Conservation (phyloP, 164 flowering plant species). For the Vitis riparia region DNA sequence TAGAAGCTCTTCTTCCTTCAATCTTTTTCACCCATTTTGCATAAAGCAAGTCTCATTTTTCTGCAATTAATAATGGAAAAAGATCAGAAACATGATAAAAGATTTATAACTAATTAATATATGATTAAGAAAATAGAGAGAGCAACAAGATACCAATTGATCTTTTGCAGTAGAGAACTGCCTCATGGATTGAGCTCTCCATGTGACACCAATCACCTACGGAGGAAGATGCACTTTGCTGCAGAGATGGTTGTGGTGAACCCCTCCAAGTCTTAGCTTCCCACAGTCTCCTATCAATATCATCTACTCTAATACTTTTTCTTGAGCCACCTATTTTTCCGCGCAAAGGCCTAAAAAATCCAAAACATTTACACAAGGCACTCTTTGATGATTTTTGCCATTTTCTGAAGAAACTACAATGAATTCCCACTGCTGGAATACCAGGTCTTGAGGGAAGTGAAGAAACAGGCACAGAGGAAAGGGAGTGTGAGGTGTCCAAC, state of each 20-base stretch:
- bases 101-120: not conserved
- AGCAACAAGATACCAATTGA: conserved; percentile 39
- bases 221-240: conserved; percentile 11
- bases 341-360: conserved; percentile 24
- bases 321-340: conserved; percentile 3
- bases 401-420: conserved; percentile 12
- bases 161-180: conserved; percentile 75
- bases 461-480: conserved; percentile 5
- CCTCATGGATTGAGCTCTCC: conserved; percentile 61
- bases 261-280: conserved; percentile 18
- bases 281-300: conserved; percentile 22
- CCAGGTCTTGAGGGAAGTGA: conserved; percentile 12
- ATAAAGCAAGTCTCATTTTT: conserved; percentile 17
- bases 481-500: not conserved
- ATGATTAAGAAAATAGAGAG: not conserved
- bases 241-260: conserved; percentile 25
- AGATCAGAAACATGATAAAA: not conserved
- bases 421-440: conserved; percentile 2
- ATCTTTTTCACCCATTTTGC: not conserved
- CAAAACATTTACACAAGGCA: conserved; percentile 28
- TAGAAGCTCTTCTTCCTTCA: too few species aligned
- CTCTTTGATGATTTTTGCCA: conserved; percentile 27
- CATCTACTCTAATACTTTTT: conserved; percentile 23
- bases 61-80: conserved; percentile 16
- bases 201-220: conserved; percentile 23